phyloP scores from a whole-genome alignment of 352 stramenopile species.

The Phytophthora nicotianae region DNA sequence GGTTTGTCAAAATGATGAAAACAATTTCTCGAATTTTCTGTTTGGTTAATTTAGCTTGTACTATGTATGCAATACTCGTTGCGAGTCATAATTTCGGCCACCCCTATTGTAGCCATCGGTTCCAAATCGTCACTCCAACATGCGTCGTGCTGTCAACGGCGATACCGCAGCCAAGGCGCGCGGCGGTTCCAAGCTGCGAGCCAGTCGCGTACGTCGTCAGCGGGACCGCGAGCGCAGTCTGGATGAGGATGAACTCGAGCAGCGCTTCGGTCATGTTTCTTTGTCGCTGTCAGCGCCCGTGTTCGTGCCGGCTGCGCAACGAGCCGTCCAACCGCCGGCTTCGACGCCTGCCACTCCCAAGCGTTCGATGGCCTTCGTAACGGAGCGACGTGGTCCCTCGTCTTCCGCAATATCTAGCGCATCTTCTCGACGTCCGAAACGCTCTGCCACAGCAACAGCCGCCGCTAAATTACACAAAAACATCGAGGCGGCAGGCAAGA shows the following conservation, averaged over 20 bases:
- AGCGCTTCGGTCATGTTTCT: constrained; percentile 52
- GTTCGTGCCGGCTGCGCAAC: constrained; percentile 49
- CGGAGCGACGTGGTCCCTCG: constrained; percentile 30
- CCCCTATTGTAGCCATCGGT: constrained; percentile 1
- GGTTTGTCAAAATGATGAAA: constrained; percentile 1
- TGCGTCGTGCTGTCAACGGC: constrained; percentile 8
- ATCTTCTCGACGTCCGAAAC: constrained; percentile 14
- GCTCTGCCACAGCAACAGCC: constrained; percentile 15
- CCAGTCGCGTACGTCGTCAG: constrained; percentile 60
- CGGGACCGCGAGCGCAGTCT: constrained; percentile 54
- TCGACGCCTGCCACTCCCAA: constrained; percentile 13
- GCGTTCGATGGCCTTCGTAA: constrained; percentile 64
- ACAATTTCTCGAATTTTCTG: constrained; percentile 3
- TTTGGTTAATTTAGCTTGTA: background rate
- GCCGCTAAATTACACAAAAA: constrained; percentile 35
- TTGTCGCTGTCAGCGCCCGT: constrained; percentile 57
- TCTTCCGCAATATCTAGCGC: background rate
- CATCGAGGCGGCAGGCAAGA: constrained; percentile 19
- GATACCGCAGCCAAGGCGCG: constrained; percentile 11
- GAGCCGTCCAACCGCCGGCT: constrained; percentile 9
- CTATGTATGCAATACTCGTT: background rate
- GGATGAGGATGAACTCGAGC: constrained; percentile 66
- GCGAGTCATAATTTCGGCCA: background rate
- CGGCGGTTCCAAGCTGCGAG: constrained; percentile 59
- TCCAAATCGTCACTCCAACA: constrained; percentile 3